phyloP scores from a whole-genome alignment of 1,284 basidiomycete species.

The Serendipita sp. region DNA sequence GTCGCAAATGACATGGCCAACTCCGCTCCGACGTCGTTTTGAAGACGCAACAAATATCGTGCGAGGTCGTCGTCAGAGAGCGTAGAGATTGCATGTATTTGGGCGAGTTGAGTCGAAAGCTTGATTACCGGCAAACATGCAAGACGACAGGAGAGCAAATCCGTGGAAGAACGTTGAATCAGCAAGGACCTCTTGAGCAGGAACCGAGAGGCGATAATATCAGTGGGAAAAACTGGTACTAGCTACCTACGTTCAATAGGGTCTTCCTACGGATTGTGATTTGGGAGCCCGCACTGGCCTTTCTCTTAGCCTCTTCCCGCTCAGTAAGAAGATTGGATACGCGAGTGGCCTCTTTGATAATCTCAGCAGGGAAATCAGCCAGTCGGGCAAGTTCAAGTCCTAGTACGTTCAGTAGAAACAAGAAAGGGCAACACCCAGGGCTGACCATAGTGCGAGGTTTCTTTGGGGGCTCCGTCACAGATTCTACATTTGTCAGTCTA shows the following conservation, averaged over 20 bases:
- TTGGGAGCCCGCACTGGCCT: constrained; percentile 44
- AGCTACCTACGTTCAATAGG: constrained; percentile 40
- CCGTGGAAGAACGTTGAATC: constrained; percentile 7
- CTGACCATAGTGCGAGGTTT: constrained; percentile 50
- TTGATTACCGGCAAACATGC: constrained; percentile 19
- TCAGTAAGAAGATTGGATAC: constrained; percentile 47
- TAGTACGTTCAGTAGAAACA: constrained; percentile 17
- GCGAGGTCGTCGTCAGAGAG: constrained; percentile 53
- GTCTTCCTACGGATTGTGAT: constrained; percentile 49
- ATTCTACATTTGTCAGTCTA: constrained; percentile 31
- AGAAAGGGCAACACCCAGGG: constrained; percentile 7
- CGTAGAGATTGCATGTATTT: constrained; percentile 51
- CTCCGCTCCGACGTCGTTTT: constrained; percentile 48
- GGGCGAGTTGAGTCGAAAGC: constrained; percentile 55
- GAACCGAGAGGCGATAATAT: not conserved
- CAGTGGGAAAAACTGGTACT: constrained; percentile 9
- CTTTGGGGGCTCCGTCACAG: constrained; percentile 45
- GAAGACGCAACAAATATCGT: constrained; percentile 48
- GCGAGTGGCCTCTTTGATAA: constrained; percentile 44
- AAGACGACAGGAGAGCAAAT: constrained; percentile 13
- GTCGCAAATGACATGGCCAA: constrained; percentile 27
- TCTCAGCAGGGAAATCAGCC: constrained; percentile 61
- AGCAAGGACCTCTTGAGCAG: not conserved
- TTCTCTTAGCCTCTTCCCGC: constrained; percentile 42
- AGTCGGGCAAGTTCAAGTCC: constrained; percentile 75